Evolutionary conservation across 257 asterid species (phyloP).

Genomic region (Gentiana dahurica): DNA sequence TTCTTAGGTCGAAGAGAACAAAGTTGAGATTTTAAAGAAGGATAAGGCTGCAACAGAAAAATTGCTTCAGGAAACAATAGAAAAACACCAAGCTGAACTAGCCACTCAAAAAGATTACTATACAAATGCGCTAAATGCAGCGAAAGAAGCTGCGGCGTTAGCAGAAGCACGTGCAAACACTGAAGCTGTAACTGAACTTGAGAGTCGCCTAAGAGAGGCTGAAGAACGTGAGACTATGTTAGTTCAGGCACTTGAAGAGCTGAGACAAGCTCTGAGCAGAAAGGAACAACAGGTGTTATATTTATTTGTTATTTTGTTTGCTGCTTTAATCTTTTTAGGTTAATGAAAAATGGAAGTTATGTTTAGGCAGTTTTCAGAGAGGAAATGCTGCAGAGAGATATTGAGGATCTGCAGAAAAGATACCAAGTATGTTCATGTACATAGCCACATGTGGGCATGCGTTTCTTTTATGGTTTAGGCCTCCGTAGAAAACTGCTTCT

Average conservation of each 20-base stretch:
- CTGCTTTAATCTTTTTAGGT: slow-evolving; percentile 1
- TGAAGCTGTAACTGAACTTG: slow-evolving; percentile 92
- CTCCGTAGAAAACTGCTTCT: neutral
- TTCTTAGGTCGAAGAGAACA: slow-evolving; percentile 84
- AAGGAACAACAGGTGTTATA: slow-evolving; percentile 76
- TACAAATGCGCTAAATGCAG: slow-evolving; percentile 69
- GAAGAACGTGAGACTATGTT: slow-evolving; percentile 43
- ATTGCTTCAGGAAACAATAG: slow-evolving; percentile 91
- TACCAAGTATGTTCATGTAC: slow-evolving; percentile 47
- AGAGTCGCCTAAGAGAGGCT: slow-evolving; percentile 41
- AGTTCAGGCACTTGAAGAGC: slow-evolving; percentile 47
- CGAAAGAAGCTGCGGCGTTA: slow-evolving; percentile 94
- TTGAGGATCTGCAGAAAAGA: slow-evolving; percentile 94
- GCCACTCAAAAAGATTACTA: slow-evolving; percentile 81
- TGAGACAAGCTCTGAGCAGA: slow-evolving; percentile 45
- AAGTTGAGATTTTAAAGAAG: slow-evolving; percentile 84
- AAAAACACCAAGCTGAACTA: slow-evolving; percentile 86
- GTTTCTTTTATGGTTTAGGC: neutral
- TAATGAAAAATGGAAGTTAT: slow-evolving; percentile 10
- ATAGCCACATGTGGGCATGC: neutral
- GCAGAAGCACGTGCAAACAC: slow-evolving; percentile 86
- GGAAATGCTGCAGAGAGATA: slow-evolving; percentile 89
- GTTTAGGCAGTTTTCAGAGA: slow-evolving; percentile 84
- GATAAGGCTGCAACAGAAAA: slow-evolving; percentile 88
- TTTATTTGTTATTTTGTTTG: neutral